Base-by-base conservation (phyloP, 352 stramenopile species). In the Globisporangium uncinulatum region DNA sequence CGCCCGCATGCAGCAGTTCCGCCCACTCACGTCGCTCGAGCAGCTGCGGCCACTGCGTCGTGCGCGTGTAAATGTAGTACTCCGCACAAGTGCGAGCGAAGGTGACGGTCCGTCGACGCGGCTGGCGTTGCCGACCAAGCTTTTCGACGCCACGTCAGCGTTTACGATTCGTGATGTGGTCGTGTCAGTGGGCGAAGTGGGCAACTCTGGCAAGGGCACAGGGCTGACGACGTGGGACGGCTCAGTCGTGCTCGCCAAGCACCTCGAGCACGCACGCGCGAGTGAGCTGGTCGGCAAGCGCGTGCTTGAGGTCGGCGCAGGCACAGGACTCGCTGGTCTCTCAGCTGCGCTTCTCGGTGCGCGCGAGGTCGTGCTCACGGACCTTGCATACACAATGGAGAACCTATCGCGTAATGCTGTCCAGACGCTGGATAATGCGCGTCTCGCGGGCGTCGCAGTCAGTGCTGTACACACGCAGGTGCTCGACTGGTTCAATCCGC, bases 151-250 rank as follows among this genome's bases (percentile, higher is more conserved):
- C 44, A 50, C 20, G 63, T 1, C 42, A 8, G 63, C 32, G 67
- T 82, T 96, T 57, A 48, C 39, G n/a, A 87, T 96, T 56, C 69
- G 73, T 21, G 76, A 74, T 13, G 57, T 69, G 21, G 42, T 66
- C 9, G 62, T 94, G 4, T 57, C 67, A 29, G 70, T 94, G 17
- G 70, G 62, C 14, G 83, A 94, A 54, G 63, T 94, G 46, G 78
- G 78, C 45, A 96, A 96, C 63, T 87, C 85, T 1, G 83, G 83
- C 24, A 66, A 87, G 49, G 89, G 89, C 45, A 97, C 90, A 11
- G 90, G 89, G 4, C 66, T 96, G 41, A 96, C 86, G 20, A 95
- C 89, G 10, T 97, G 89, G 89, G 90, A 97, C 63, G 90, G 90
- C 44, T 88, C 89, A 9, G 77, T 96, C 4, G 77, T 97, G 37